phyloP scores from a whole-genome alignment of 331 rosid genomes.

The Prunus yedoensis region DNA sequence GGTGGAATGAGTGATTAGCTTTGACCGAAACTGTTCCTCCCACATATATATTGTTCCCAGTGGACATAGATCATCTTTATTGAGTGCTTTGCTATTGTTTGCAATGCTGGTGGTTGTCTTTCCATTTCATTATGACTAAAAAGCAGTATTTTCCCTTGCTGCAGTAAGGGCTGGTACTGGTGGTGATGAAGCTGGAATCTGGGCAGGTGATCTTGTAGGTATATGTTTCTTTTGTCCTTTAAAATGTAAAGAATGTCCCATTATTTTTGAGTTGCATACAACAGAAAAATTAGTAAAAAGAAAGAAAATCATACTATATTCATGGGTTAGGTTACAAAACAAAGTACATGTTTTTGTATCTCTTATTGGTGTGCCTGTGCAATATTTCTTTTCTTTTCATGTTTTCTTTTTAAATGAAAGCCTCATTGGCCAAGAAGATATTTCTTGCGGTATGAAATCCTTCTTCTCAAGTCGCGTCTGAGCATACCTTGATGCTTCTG shows the following conservation, averaged over 20 bases:
- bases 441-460: not conserved
- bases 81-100: not conserved
- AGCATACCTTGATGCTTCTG: slow-evolving; percentile 34
- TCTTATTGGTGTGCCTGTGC: not conserved
- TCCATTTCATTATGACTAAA: slow-evolving; percentile 18
- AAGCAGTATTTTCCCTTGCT: slow-evolving; percentile 24
- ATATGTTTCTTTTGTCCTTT: slow-evolving; percentile 67
- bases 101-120: not conserved
- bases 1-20: not conserved
- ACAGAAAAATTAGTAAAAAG: not conserved
- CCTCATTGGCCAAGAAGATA: not conserved
- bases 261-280: slow-evolving; percentile 10
- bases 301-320: not conserved
- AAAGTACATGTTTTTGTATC: not conserved
- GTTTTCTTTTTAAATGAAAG: slow-evolving; percentile 6
- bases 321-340: not conserved
- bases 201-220: slow-evolving; percentile 99
- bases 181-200: slow-evolving; percentile 97
- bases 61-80: not conserved
- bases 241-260: slow-evolving; percentile 22
- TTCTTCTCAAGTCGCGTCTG: slow-evolving; percentile 14
- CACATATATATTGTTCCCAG: not conserved
- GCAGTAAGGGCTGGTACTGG: slow-evolving; percentile 99
- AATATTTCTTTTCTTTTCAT: not conserved
- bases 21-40: not conserved